phyloP scores from a whole-genome alignment of 352 stramenopile genomes.

The Globisporangium solare region DNA sequence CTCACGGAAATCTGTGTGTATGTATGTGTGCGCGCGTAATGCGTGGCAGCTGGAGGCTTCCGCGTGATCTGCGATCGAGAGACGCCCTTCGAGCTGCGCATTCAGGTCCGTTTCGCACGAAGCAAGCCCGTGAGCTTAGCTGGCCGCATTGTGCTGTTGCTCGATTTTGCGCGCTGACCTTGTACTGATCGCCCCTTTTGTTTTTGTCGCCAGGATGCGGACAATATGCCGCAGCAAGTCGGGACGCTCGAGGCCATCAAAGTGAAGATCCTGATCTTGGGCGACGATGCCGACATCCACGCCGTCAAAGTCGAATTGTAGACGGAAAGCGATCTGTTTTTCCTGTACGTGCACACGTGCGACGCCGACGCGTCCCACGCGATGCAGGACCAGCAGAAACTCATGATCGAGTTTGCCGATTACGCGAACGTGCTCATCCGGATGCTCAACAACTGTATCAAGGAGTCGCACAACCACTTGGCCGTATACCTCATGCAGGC shows the following conservation, averaged over 20 bases:
- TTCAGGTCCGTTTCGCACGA: constrained; percentile 46
- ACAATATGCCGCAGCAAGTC: constrained; percentile 86
- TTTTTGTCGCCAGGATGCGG: constrained; percentile 35
- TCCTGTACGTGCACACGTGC: constrained; percentile 89
- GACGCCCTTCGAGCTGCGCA: constrained; percentile 87
- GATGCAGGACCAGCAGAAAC: constrained; percentile 94
- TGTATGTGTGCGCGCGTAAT: too few species aligned
- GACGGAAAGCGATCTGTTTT: constrained; percentile 93
- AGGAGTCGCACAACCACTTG: constrained; percentile 92
- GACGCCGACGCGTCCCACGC: constrained; percentile 83
- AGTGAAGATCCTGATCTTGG: constrained; percentile 91
- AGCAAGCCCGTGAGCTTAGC: background rate
- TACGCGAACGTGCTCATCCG: constrained; percentile 92
- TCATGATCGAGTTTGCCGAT: constrained; percentile 94
- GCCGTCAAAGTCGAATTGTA: constrained; percentile 88
- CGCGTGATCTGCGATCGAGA: constrained; percentile 90
- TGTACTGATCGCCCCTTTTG: too few species aligned
- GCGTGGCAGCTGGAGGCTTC: constrained; percentile 63
- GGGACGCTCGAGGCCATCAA: constrained; percentile 93
- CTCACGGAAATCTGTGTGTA: background rate
- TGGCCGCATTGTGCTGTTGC: background rate
- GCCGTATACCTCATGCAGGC: constrained; percentile 92
- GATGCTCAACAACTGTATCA: constrained; percentile 96
- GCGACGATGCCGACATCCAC: constrained; percentile 80
- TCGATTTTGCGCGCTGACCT: too few species aligned